phyloP scores from a whole-genome alignment of 1,139 yeast species.

The Arxiozyma slooffiae region DNA sequence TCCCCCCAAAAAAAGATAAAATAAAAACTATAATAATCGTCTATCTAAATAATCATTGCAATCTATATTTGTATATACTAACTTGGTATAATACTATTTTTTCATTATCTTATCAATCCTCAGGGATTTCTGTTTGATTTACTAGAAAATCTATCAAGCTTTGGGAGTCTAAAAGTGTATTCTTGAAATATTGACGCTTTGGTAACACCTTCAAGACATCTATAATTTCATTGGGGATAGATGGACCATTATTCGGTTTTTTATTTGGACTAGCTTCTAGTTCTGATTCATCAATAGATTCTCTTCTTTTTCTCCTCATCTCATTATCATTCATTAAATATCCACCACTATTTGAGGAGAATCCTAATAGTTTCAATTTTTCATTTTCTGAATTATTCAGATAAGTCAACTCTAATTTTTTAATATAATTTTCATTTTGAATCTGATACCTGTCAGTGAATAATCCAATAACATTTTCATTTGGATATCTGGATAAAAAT shows the following conservation, averaged over 20 bases:
- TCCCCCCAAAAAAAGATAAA: too few relatives aligned
- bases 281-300: not conserved
- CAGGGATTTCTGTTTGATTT: conserved; percentile 27
- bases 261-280: conserved; percentile 5
- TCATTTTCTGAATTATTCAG: conserved; percentile 8
- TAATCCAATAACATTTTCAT: conserved; percentile 33
- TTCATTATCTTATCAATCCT: not conserved
- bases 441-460: conserved; percentile 35
- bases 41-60: not conserved
- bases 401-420: conserved; percentile 26
- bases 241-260: conserved; percentile 10
- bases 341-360: conserved; percentile 8
- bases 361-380: not conserved
- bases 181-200: conserved; percentile 29
- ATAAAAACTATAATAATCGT: not conserved
- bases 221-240: conserved; percentile 23
- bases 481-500: conserved; percentile 57
- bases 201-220: conserved; percentile 25
- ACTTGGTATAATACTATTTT: not conserved
- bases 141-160: conserved; percentile 24
- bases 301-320: conserved; percentile 7
- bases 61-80: not conserved
- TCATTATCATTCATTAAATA: conserved; percentile 10
- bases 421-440: conserved; percentile 24
- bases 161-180: conserved; percentile 25